A percentile compares a stretch with the other conserved stretches of the same genome.
phyloP scores from a whole-genome alignment of 208 protist species.

The Leishmania gerbilli region DNA sequence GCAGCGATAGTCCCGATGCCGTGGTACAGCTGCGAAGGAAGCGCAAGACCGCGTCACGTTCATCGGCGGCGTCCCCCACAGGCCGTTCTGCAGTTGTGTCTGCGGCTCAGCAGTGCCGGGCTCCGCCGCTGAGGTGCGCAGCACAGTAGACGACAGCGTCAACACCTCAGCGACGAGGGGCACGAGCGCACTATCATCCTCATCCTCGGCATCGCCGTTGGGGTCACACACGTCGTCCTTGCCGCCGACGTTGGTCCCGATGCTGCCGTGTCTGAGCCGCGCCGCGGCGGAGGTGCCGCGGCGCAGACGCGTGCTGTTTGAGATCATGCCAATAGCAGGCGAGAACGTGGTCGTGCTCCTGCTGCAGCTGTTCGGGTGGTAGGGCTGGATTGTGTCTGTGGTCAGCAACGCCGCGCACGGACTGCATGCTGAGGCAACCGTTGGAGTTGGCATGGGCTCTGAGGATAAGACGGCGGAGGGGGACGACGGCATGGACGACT shows the following conservation, averaged over 20 bases:
- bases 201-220: neutral
- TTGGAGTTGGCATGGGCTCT: neutral
- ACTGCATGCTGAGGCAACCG: neutral
- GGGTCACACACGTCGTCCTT: neutral
- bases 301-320: neutral
- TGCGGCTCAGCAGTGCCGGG: neutral
- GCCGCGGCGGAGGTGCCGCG: neutral
- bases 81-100: constrained; percentile 2
- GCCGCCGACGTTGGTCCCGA: neutral
- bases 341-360: neutral
- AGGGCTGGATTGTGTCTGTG: neutral
- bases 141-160: neutral
- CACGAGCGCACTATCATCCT: constrained; percentile 19
- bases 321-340: neutral
- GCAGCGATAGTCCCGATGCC: neutral
- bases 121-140: neutral
- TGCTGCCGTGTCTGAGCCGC: neutral
- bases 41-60: neutral
- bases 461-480: neutral
- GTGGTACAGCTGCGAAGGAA: neutral
- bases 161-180: constrained; percentile 25
- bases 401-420: neutral
- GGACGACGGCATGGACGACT: neutral
- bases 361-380: neutral
- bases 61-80: neutral